Evolutionary conservation across 176 grass and related monocot genomes (phyloP), one percentile per base, ranked within the genome.

Genomic region (Elymus sibiricus): DNA sequence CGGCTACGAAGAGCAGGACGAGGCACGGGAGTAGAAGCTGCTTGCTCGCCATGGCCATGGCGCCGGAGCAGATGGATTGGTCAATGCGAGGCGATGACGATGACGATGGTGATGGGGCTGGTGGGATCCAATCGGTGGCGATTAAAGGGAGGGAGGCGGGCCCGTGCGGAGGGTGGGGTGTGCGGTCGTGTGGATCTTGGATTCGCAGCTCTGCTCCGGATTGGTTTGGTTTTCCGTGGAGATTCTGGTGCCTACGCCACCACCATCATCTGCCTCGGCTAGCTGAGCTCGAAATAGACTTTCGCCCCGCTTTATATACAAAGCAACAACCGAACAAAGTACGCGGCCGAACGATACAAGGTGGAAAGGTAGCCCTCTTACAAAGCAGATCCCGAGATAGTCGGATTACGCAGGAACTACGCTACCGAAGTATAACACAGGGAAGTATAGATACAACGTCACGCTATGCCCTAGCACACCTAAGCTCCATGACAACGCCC

Each of bases 41-140:
- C 39, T 43, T 28, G 37, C 16, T 87, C 15, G 74, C 81, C 85
- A 91, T 87, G 65, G 79, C 84, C 31, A 12, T 6, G 11, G 64
- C 22, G 61, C 3, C 10, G 29, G 13, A 42, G 4, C 13, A 11
- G 49, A 1, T 65, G 65, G 88, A 79, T 86, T 83, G 56, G 84
- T 77, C 63, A 19, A 62, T 70, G 64, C 21, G 53, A 56, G 2
- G 0, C 4, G 11, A 26, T 31, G 70, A 38, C 3, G 38, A 72
- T 21, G 76, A 19, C 9, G 76, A 31, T n/a, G 43, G 17, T 2
- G 70, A 7, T 6, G 11, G 25, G 39, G 38, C 12, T 42, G 69
- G 38, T 46, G 70, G n/a, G 43, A 46, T 16, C 70, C 70, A 73
- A 73, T 27, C n/a, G 40, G 63, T 7, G 24, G 14, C n/a, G 70